A percentile compares a stretch with the other conserved stretches of the same genome.
Conservation (phyloP, 768 basidiomycete genomes). For the Russula vinacea region DNA sequence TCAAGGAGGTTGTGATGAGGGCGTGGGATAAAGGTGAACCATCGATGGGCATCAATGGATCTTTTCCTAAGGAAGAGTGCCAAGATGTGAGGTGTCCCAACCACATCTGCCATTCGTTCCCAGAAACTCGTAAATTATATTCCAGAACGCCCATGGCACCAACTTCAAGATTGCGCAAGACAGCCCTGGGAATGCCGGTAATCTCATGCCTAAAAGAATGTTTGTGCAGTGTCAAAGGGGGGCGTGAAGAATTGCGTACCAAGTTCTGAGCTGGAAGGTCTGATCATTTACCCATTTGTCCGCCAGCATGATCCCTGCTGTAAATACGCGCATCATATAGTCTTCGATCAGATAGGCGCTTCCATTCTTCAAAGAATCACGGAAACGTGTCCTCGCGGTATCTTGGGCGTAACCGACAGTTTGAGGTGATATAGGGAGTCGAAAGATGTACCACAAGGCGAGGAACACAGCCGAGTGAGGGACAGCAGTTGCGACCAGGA, state of each 20-base stretch:
- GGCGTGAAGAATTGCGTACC: constrained; percentile 31
- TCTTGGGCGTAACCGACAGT: constrained; percentile 23
- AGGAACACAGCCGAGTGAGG: constrained; percentile 27
- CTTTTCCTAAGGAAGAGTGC: constrained; percentile 22
- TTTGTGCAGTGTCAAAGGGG: neutral
- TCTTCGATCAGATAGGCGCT: constrained; percentile 36
- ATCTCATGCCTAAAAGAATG: constrained; percentile 22
- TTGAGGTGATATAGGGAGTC: constrained; percentile 31
- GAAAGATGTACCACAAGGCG: constrained; percentile 36
- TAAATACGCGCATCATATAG: constrained; percentile 39
- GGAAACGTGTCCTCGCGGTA: constrained; percentile 32
- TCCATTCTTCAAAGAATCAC: constrained; percentile 35
- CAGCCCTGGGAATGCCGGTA: constrained; percentile 22
- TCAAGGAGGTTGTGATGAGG: constrained; percentile 23
- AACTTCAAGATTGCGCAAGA: constrained; percentile 26
- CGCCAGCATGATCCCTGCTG: constrained; percentile 39
- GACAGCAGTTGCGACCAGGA: constrained; percentile 24
- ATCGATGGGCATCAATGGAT: constrained; percentile 19
- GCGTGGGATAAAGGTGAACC: constrained; percentile 21
- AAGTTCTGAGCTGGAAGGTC: constrained; percentile 35
- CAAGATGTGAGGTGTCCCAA: constrained; percentile 28
- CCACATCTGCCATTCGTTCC: constrained; percentile 29
- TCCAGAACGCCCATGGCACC: constrained; percentile 27
- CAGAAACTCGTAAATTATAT: constrained; percentile 25
- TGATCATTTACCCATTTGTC: constrained; percentile 39